Percentiles rank a stretch among this genome's conserved stretches.
phyloP scores from a whole-genome alignment of 2,329 filamentous ascomycete genomes.

The Pseudogymnoascus sp. region DNA sequence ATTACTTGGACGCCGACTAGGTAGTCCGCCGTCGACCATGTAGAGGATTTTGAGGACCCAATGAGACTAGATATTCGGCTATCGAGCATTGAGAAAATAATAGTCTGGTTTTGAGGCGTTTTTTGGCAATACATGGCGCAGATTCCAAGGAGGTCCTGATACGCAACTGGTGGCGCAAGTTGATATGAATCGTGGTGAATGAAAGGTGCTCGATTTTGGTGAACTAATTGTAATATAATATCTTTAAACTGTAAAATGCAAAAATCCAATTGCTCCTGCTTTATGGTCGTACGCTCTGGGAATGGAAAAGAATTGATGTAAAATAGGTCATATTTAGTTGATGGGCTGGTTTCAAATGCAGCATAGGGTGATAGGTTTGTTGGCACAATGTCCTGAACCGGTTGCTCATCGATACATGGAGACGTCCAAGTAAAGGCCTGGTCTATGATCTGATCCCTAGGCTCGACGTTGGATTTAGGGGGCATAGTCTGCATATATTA shows the following conservation, averaged over 20 bases:
- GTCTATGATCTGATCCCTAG: background rate
- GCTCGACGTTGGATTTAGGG: background rate
- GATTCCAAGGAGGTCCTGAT: slow-evolving; percentile 17
- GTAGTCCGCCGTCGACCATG: slow-evolving; percentile 10
- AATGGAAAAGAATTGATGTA: slow-evolving; percentile 14
- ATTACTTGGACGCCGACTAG: slow-evolving; percentile 20
- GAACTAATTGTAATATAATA: slow-evolving; percentile 12
- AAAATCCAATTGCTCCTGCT: slow-evolving; percentile 12
- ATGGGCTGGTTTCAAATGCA: background rate
- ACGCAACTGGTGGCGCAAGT: slow-evolving; percentile 11
- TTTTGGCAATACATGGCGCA: slow-evolving; percentile 17
- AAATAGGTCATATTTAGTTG: background rate
- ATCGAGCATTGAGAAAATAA: slow-evolving; percentile 17
- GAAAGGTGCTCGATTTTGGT: slow-evolving; percentile 17
- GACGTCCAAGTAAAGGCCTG: background rate
- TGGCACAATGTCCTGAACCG: background rate
- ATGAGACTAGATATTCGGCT: slow-evolving; percentile 13
- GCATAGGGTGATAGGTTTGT: background rate
- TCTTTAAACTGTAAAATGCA: slow-evolving; percentile 14
- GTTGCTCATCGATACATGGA: background rate
- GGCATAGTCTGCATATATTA: background rate
- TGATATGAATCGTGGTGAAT: slow-evolving; percentile 17
- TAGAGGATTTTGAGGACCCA: background rate
- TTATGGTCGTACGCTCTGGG: slow-evolving; percentile 1
- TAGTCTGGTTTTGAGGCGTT: slow-evolving; percentile 10